These are phyloP conservation scores for Fragilaria crotonensis DNA, from an alignment of 108 stramenopile genomes.

Conservation along the genomic window DNA sequence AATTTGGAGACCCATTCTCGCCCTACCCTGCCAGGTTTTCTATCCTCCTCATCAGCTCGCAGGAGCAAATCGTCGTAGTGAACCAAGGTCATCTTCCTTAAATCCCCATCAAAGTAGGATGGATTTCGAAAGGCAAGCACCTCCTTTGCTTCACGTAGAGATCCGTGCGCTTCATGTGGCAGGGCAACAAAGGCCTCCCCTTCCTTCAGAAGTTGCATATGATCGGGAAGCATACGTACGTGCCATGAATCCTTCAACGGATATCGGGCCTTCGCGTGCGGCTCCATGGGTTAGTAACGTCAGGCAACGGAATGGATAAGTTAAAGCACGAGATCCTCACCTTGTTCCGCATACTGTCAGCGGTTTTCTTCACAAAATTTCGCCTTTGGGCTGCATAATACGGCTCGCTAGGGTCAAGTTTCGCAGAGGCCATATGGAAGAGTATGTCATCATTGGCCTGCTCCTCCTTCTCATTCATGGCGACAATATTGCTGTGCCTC, in stretches of 20 bases:
- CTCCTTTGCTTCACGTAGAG: neutral
- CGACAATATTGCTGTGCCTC: neutral
- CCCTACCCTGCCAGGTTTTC: too few species aligned
- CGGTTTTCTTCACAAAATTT: conserved; percentile 8
- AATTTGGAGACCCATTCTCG: neutral
- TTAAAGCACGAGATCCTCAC: neutral
- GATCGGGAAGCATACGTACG: conserved; percentile 22
- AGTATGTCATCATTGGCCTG: conserved; percentile 4
- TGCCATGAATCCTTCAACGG: conserved; percentile 8
- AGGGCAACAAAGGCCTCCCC: conserved; percentile 27
- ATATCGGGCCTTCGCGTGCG: conserved; percentile 18
- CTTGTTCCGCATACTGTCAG: conserved; percentile 12
- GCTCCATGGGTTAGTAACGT: too few species aligned
- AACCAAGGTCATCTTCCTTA: conserved; percentile 22
- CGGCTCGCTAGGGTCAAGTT: conserved; percentile 12
- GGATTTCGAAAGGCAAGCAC: conserved; percentile 24
- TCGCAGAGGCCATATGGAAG: conserved; percentile 8
- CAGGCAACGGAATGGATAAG: too few species aligned
- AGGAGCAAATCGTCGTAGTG: conserved; percentile 4
- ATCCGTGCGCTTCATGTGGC: neutral
- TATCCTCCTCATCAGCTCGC: conserved; percentile 1
- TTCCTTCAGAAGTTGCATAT: conserved; percentile 18
- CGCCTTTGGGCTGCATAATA: neutral
- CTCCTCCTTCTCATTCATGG: neutral
- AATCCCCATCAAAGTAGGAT: conserved; percentile 26